A percentile compares a stretch with the other conserved stretches of the same genome.
phyloP scores from a whole-genome alignment of 1,139 yeast species.

The Hemisphaericaspora xylofermentans region DNA sequence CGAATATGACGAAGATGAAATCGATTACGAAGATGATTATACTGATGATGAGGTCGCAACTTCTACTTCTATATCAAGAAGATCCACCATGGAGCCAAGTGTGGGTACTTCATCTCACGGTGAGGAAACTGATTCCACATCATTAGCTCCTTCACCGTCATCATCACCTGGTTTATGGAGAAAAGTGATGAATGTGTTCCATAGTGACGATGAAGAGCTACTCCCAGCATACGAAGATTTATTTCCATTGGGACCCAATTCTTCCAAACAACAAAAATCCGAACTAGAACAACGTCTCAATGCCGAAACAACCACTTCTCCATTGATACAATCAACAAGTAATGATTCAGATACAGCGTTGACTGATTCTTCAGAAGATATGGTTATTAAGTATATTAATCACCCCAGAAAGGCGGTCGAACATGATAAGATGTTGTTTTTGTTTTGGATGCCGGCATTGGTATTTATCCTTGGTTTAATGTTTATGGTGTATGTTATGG shows the following conservation, averaged over 20 bases:
- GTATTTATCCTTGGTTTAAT: slow-evolving; percentile 52
- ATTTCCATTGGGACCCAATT: slow-evolving; percentile 61
- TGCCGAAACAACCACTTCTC: slow-evolving; percentile 5
- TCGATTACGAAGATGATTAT: slow-evolving; percentile 20
- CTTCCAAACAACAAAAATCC: slow-evolving; percentile 33
- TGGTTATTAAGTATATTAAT: slow-evolving; percentile 55
- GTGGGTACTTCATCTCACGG: neutral
- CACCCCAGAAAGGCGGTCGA: slow-evolving; percentile 64
- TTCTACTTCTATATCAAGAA: neutral
- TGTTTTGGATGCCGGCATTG: slow-evolving; percentile 84
- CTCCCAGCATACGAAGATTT: slow-evolving; percentile 82
- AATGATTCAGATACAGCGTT: slow-evolving; percentile 21
- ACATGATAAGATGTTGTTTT: slow-evolving; percentile 81
- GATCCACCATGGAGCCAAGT: neutral
- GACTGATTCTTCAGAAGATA: slow-evolving; percentile 53
- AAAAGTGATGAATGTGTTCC: slow-evolving; percentile 60
- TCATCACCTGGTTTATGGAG: slow-evolving; percentile 50
- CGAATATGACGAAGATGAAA: slow-evolving; percentile 24
- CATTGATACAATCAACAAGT: slow-evolving; percentile 9
- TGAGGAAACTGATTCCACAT: neutral
- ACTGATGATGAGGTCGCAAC: slow-evolving; percentile 18
- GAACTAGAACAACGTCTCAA: slow-evolving; percentile 36
- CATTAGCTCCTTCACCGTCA: neutral
- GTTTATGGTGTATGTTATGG: slow-evolving; percentile 51
- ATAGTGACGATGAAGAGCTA: slow-evolving; percentile 37